Conservation (phyloP, 2,329 filamentous ascomycete genomes). For the Xylariaceae sp. region DNA sequence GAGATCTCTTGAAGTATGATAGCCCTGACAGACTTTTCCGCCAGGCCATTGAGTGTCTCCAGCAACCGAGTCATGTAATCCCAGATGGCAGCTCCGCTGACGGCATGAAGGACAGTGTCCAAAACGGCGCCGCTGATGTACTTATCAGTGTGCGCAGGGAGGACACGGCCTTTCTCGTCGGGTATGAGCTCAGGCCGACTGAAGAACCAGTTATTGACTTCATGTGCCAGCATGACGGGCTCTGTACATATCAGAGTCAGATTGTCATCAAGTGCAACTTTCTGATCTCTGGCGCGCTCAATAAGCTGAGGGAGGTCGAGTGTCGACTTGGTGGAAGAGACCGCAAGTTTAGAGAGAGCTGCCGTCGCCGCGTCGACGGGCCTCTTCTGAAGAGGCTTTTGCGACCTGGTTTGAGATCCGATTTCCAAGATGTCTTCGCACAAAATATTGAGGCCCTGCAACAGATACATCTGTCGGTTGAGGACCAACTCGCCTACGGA, state of each 20-base stretch:
- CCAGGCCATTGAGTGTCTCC: constrained; percentile 25
- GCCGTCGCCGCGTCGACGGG: constrained; percentile 24
- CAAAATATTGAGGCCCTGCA: constrained; percentile 38
- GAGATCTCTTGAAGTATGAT: constrained; percentile 43
- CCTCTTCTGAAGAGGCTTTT: constrained; percentile 27
- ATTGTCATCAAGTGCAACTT: constrained; percentile 30
- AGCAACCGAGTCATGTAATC: constrained; percentile 37
- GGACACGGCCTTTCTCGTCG: constrained; percentile 40
- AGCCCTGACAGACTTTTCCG: constrained; percentile 29
- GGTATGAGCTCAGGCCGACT: constrained; percentile 39
- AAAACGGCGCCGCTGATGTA: constrained; percentile 41
- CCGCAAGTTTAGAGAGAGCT: constrained; percentile 32
- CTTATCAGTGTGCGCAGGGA: constrained; percentile 37
- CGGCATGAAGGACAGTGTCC: constrained; percentile 35
- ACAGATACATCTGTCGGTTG: constrained; percentile 33
- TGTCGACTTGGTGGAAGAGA: constrained; percentile 25
- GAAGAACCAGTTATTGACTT: constrained; percentile 36
- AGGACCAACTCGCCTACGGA: constrained; percentile 36
- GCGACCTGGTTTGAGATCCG: constrained; percentile 29
- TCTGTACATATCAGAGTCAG: constrained; percentile 32
- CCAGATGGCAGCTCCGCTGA: constrained; percentile 38
- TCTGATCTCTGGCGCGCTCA: constrained; percentile 32
- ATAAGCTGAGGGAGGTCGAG: constrained; percentile 31
- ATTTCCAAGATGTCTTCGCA: constrained; percentile 40
- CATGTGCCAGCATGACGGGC: constrained; percentile 30